These are phyloP conservation scores for Arctium lappa DNA, from an alignment of 129 eudicot genomes.

Conservation along the genomic window DNA sequence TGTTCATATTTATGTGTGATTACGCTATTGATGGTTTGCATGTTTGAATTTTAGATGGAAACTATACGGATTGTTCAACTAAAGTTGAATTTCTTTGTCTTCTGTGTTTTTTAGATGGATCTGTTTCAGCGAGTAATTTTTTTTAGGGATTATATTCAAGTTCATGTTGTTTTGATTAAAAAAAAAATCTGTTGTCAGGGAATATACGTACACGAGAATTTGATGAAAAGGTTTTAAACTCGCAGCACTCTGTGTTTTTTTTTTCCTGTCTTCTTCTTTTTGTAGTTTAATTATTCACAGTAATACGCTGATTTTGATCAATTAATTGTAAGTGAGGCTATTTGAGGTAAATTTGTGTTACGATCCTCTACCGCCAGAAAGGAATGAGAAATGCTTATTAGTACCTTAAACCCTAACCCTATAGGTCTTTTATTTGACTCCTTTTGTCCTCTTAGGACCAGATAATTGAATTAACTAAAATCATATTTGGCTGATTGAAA, in stretches of 20 bases:
- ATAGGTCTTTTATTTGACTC: not conserved
- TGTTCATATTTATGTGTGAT: not conserved
- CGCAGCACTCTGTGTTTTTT: not conserved
- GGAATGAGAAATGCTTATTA: not conserved
- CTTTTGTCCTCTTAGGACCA: not conserved
- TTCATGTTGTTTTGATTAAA: not conserved
- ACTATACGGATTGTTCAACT: not conserved
- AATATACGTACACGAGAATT: not conserved
- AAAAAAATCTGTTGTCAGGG: not conserved
- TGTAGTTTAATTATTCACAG: not conserved
- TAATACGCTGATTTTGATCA: not conserved
- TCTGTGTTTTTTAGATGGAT: not conserved
- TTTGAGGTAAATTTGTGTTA: not conserved
- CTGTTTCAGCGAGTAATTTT: not conserved
- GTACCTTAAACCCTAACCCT: slow-evolving; percentile 14
- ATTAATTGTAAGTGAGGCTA: not conserved
- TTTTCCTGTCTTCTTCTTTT: not conserved
- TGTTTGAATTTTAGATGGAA: not conserved
- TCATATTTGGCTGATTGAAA: not conserved
- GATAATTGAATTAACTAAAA: not conserved
- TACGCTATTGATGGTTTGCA: not conserved
- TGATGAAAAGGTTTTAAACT: not conserved
- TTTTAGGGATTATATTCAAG: not conserved
- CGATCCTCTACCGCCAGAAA: not conserved
- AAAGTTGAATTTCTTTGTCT: not conserved